phyloP scores from a whole-genome alignment of 257 asterid genomes.

The Solanum appendiculatum region DNA sequence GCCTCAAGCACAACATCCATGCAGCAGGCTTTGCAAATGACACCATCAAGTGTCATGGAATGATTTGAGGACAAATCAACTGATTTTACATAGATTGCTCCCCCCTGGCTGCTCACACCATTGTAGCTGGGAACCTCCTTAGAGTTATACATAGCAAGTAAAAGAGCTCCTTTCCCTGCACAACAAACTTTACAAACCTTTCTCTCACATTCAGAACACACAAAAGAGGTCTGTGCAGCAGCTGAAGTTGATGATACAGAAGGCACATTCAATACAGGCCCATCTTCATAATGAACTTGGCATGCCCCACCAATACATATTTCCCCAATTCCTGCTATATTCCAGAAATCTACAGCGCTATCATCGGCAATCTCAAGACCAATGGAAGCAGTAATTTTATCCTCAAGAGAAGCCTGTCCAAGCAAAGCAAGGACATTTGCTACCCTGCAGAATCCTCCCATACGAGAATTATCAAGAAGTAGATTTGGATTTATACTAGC shows the following conservation, averaged over 20 bases:
- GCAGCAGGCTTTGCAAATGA: conserved; percentile 80
- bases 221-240: conserved; percentile 31
- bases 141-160: conserved; percentile 42
- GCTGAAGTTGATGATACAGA: conserved; percentile 29
- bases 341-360: conserved; percentile 75
- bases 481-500: conserved; percentile 82
- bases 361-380: conserved; percentile 67
- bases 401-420: conserved; percentile 82
- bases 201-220: conserved; percentile 68
- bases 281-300: conserved; percentile 68
- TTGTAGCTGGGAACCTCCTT: conserved; percentile 46
- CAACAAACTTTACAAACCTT: conserved; percentile 83
- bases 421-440: conserved; percentile 65
- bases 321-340: conserved; percentile 56
- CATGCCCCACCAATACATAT: conserved; percentile 67
- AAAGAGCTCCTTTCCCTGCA: conserved; percentile 86
- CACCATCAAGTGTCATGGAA: conserved; percentile 39
- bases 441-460: conserved; percentile 58
- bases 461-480: conserved; percentile 63
- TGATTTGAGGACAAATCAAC: conserved; percentile 64
- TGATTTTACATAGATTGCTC: conserved; percentile 47
- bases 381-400: conserved; percentile 66
- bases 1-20: conserved; percentile 71
- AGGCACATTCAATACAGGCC: conserved; percentile 24
- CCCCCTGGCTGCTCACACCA: conserved; percentile 54